Conservation (phyloP, 371 early-diverging fungal species). For the Zopfochytrium polystomum region DNA sequence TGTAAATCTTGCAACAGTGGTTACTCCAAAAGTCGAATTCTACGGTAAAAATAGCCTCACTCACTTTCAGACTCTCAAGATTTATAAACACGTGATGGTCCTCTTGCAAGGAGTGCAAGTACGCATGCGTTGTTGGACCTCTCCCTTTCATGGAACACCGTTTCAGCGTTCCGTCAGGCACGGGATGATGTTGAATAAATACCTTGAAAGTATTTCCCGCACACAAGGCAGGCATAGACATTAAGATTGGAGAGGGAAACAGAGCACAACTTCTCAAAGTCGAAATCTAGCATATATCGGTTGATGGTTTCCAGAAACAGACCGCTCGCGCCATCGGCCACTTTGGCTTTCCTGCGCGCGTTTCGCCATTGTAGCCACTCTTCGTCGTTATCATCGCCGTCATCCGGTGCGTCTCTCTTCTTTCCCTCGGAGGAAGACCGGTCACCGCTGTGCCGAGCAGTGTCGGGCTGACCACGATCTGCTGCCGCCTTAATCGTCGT, state of each 20-base stretch:
- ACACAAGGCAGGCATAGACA: constrained; percentile 95
- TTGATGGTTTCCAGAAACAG: constrained; percentile 62
- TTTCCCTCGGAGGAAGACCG: too few relatives aligned
- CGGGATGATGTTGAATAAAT: constrained; percentile 5
- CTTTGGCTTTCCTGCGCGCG: too few relatives aligned
- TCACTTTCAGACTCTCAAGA: constrained; percentile 78
- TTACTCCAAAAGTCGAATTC: constrained; percentile 1
- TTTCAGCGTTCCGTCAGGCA: not conserved
- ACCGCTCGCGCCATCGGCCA: constrained; percentile 20
- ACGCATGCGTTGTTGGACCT: constrained; percentile 88
- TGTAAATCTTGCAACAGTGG: constrained; percentile 80
- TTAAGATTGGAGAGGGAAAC: constrained; percentile 90
- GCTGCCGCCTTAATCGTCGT: too few relatives aligned
- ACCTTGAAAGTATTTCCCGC: constrained; percentile 97
- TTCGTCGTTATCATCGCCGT: constrained; percentile 1
- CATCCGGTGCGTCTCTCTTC: not conserved
- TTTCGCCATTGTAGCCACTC: not conserved
- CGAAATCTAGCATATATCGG: constrained; percentile 92
- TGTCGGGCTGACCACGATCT: too few relatives aligned
- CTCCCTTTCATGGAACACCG: constrained; percentile 55
- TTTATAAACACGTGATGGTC: constrained; percentile 97
- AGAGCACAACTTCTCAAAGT: constrained; percentile 95
- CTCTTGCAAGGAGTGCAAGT: constrained; percentile 91
- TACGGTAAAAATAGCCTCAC: not conserved
- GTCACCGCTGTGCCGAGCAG: too few relatives aligned